Base-by-base conservation (phyloP, 225 moss, liverwort and hornwort genomes). In the Takakia lepidozioides region DNA sequence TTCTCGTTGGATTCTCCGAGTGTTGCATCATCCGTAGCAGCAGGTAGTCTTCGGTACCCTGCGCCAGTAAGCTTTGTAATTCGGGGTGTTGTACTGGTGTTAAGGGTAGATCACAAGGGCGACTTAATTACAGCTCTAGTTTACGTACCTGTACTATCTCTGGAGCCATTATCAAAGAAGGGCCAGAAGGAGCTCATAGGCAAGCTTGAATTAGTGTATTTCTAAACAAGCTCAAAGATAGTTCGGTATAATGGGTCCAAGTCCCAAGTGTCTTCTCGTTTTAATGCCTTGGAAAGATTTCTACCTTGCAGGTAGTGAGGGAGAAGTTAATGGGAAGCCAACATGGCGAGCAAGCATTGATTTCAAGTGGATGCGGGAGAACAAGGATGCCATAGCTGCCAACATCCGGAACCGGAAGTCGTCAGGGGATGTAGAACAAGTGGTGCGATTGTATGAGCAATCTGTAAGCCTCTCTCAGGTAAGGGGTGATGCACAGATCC, bases 261-360 rank as follows among this genome's bases (percentile, higher is more conserved):
- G n/a, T n/a, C n/a, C n/a, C n/a, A n/a, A n/a, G n/a, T n/a, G n/a
- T 35, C 34, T 35, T 35, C 34, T 14, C 34, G 14, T 35, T 35
- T 46, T 15, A 46, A 34, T 13, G 41, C 41, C 17, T 17, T 41
- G 41, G 2, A 8, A 17, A 5, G 32, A 34, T 13, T 37, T 37
- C 10, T 37, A 37, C 37, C 5, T 34, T 13, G 41, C 41, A 41
- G 40, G 20, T 5, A 41, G 40, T 41, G 40, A 41, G 18, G 18
- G 18, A 19, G 41, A 13, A 20, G 2, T 41, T 41, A 48, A 32
- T 36, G 72, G 75, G 57, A 91, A 72, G 44, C 80, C 75, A 51
- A 53, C 83, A 4, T 98, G 98, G 98, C 85, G 92, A 62, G 98
- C 98, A n/a, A 87, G 76, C 78, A 85, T 98, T 25, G 98, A 98